Evolutionary conservation across 768 basidiomycete species (phyloP).

Genomic region (Amyloporia xantha): DNA sequence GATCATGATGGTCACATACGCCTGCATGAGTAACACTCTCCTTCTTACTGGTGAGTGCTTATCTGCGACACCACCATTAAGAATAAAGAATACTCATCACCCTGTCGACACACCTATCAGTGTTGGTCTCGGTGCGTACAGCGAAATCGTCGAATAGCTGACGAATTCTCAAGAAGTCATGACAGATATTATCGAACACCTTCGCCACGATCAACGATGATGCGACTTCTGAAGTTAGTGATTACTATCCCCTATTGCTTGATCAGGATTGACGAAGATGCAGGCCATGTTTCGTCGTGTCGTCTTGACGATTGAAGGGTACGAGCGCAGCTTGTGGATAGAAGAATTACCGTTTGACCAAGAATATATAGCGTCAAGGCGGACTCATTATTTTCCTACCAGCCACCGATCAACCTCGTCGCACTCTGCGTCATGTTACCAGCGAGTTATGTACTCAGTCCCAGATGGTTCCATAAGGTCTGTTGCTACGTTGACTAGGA

Average conservation of each 20-base stretch:
- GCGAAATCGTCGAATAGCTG: slow-evolving; percentile 3
- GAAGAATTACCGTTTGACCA: no score
- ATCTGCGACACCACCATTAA: no score
- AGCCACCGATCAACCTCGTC: slow-evolving; percentile 86
- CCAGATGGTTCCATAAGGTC: slow-evolving; percentile 98
- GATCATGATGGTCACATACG: slow-evolving; percentile 84
- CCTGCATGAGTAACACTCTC: slow-evolving; percentile 87
- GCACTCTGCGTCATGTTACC: slow-evolving; percentile 87
- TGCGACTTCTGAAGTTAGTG: slow-evolving; percentile 77
- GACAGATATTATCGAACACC: slow-evolving; percentile 87
- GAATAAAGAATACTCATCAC: no score
- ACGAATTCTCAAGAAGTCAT: not conserved
- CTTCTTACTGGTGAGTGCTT: slow-evolving; percentile 70
- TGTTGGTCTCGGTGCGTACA: slow-evolving; percentile 67
- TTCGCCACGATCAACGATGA: slow-evolving; percentile 92
- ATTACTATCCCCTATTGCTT: not conserved
- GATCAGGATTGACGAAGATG: slow-evolving; percentile 5
- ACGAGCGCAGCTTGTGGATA: slow-evolving; percentile 17
- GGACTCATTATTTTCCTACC: slow-evolving; percentile 90
- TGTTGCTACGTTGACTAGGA: no score
- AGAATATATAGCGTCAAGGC: slow-evolving; percentile 59
- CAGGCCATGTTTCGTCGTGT: slow-evolving; percentile 94
- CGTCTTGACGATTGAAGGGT: slow-evolving; percentile 93
- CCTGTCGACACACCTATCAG: no score
- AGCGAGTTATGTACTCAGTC: slow-evolving; percentile 74